Conservation (phyloP, 164 flowering plant genomes). For the Cinnamomum micranthum region DNA sequence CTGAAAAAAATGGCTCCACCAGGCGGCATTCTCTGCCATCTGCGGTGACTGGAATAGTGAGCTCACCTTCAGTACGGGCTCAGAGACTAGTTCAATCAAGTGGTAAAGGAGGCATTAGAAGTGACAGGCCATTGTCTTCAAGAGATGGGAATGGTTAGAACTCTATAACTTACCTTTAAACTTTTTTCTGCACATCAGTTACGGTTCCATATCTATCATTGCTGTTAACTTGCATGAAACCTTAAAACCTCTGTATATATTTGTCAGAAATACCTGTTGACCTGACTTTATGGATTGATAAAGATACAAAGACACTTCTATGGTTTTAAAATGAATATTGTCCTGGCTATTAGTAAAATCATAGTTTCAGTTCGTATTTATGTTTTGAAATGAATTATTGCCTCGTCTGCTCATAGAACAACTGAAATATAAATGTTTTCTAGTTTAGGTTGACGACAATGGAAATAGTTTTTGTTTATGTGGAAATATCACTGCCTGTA, state of each 20-base stretch:
- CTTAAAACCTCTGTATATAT: not conserved
- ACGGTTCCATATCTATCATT: not conserved
- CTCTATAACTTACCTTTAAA: not conserved
- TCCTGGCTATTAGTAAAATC: not conserved
- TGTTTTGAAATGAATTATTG: not conserved
- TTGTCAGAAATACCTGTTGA: not conserved
- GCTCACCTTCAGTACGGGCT: conserved; percentile 48
- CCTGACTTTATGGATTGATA: too few species aligned
- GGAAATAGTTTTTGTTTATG: not conserved
- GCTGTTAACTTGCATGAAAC: not conserved
- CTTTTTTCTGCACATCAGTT: not conserved
- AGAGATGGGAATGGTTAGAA: conserved; percentile 61
- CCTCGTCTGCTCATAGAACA: not conserved
- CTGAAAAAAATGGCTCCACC: conserved; percentile 42
- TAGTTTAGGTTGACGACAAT: not conserved
- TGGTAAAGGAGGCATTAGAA: conserved; percentile 38
- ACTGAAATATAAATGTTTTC: not conserved
- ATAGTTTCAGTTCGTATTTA: not conserved
- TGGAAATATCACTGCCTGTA: not conserved
- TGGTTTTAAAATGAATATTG: not conserved
- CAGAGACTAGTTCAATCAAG: conserved; percentile 37
- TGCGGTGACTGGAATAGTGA: conserved; percentile 43
- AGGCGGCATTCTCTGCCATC: conserved; percentile 75
- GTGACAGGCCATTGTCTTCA: conserved; percentile 46
- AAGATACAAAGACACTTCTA: too few species aligned